These are phyloP conservation scores for Boletus huronensis DNA, from an alignment of 768 basidiomycete species.

Conservation along the genomic window DNA sequence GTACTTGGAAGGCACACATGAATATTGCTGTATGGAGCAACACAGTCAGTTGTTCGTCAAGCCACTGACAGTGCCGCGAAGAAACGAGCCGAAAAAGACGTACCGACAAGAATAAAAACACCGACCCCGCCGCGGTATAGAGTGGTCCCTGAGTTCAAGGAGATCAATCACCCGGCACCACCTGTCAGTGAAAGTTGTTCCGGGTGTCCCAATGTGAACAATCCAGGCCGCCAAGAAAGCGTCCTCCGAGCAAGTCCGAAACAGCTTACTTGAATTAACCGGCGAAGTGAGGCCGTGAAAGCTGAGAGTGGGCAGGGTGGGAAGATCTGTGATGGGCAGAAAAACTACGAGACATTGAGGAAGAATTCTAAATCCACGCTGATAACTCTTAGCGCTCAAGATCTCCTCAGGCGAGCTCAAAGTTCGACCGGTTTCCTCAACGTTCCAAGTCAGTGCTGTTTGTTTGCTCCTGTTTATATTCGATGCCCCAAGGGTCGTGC, in stretches of 20 bases:
- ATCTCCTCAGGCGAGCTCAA: slow-evolving; percentile 7
- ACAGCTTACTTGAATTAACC: slow-evolving; percentile 7
- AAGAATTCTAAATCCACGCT: slow-evolving; percentile 7
- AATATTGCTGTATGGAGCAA: slow-evolving; percentile 5
- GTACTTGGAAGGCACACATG: background rate
- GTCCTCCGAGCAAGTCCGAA: slow-evolving; percentile 10
- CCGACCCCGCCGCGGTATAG: slow-evolving; percentile 5
- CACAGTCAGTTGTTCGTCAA: slow-evolving; percentile 2
- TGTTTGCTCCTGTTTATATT: slow-evolving; percentile 29
- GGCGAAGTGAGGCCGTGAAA: slow-evolving; percentile 5
- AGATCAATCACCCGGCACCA: slow-evolving; percentile 9
- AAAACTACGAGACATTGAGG: background rate
- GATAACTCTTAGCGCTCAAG: slow-evolving; percentile 12
- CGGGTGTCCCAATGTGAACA: slow-evolving; percentile 2
- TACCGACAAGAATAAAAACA: slow-evolving; percentile 3
- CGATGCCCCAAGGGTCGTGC: no score
- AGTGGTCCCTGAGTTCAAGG: slow-evolving; percentile 4
- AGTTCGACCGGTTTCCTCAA: slow-evolving; percentile 3
- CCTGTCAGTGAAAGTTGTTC: slow-evolving; percentile 10
- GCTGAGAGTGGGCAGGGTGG: background rate
- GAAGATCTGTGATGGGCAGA: slow-evolving; percentile 7
- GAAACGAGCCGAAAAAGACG: slow-evolving; percentile 9
- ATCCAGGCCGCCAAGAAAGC: slow-evolving; percentile 5
- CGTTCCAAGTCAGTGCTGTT: background rate
- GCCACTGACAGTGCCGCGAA: slow-evolving; percentile 9